Evolutionary conservation across 441 rosid genomes (phyloP), one percentile per base, ranked within the genome.

Genomic region (Bocquillonia castaneifolia): DNA sequence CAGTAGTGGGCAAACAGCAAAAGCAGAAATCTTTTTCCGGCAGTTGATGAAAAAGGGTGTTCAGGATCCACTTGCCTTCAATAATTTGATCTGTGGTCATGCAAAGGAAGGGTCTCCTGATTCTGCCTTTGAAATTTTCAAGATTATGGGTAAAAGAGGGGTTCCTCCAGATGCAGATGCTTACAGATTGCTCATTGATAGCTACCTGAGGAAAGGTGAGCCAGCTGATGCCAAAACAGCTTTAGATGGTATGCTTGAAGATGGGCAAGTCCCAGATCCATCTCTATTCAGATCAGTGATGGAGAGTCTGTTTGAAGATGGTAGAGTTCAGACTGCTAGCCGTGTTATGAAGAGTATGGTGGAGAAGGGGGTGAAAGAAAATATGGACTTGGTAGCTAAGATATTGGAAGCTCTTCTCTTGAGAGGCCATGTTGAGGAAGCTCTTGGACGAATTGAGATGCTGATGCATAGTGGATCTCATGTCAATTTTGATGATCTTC

Each of bases 381-480:
- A 90, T 69, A 81, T 80, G 91, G 98, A 90, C 74, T 82, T 93
- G 84, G 82, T 84, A 48, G 80, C 79, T 10, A 87, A 90, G 84
- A 81, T 90, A 57, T 74, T 90, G 81, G 93, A 90, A 84, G 90
- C 96, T 72, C 90, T 93, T 14, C 78, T 93, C 59, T 70, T 81
- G 80, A 88, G 97, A 82, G 98, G 98, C 14, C 98, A 93, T 34
- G 88, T 86, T 34, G 97, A 88, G 79, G 98, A 93, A 84, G 98
- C 97, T 42, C 83, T 93, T 17, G 97, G 96, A 44, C 87, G 97
- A 57, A 82, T 89, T 25, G 97, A 90, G 77, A 82, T 93, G 60
- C 79, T 91, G 66, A 86, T 85, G 78, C 87, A 83, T 29, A 78
- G 63, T 18, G 88, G 93, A 6, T 79, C 71, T 67, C 37, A 80